phyloP scores from a whole-genome alignment of 176 grass and related monocot genomes.

The sorghum (Sorghum bicolor) region DNA sequence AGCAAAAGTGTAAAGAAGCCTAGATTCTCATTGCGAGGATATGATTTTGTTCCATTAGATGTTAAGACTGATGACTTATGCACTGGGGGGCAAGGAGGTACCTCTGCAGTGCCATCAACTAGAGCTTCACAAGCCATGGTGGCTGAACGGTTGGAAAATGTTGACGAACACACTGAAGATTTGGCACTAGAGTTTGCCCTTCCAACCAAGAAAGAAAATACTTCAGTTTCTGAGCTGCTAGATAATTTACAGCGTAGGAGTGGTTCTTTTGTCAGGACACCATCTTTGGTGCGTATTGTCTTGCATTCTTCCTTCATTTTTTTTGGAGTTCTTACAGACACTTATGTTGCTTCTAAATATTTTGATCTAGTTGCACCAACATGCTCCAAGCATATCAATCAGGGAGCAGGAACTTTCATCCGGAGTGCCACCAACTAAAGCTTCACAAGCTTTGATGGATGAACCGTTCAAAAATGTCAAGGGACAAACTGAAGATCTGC shows the following conservation, averaged over 20 bases:
- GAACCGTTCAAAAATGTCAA: conserved; percentile 42
- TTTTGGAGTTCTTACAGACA: conserved; percentile 13
- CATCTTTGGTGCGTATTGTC: conserved; percentile 47
- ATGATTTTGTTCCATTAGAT: conserved; percentile 14
- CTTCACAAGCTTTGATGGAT: conserved; percentile 29
- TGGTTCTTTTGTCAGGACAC: conserved; percentile 32
- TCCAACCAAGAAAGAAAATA: conserved; percentile 38
- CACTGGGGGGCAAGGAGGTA: conserved; percentile 15
- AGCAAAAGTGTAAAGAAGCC: conserved; percentile 44
- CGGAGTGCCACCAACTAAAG: conserved; percentile 26
- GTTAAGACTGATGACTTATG: conserved; percentile 36
- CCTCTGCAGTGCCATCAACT: conserved; percentile 24
- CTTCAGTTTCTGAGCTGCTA: conserved; percentile 78
- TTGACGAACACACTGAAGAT: conserved; percentile 52
- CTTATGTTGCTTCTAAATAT: conserved; percentile 27
- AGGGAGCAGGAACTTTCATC: conserved; percentile 24
- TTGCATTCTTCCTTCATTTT: conserved; percentile 3
- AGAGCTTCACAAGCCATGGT: conserved; percentile 31
- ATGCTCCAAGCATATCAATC: not conserved
- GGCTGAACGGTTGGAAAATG: conserved; percentile 41
- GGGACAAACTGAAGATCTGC: conserved; percentile 44
- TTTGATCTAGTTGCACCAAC: conserved; percentile 35
- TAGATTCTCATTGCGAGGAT: conserved; percentile 57
- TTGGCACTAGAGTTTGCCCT: conserved; percentile 30
- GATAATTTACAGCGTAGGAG: conserved; percentile 67